Evolutionary conservation across 192 early-diverging fungal species (phyloP), one percentile per base, ranked within the genome.

Genomic region (Rhizoclosmatium sp.): DNA sequence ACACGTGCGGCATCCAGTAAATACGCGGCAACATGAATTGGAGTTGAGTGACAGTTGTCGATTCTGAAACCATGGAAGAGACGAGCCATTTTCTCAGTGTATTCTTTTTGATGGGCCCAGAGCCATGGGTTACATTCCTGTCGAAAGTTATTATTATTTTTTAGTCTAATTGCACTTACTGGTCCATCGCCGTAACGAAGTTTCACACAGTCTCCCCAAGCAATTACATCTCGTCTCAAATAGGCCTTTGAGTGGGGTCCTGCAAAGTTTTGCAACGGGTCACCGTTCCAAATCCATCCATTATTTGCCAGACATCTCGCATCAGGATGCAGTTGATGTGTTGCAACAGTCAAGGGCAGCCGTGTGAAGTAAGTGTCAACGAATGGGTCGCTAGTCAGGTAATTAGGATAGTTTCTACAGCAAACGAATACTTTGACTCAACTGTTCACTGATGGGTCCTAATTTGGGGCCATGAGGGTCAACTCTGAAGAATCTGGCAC

Each of bases 181-280:
- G 93, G 93, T 21, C 83, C 74, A 54, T 87, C 81, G 49, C 98
- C 98, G 82, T 98, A 99, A 61, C 97, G 92, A 54, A 99, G 89
- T 77, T 99, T 99, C 41, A 99, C 97, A 82, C 98, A 99, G 85
- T 99, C 98, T 40, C 97, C 95, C 98, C 98, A 99, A 14, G 96
- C 91, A 80, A 99, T 99, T 12, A 99, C 97, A 76, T 97, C 94
- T 64, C 98, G 93, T 41, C 91, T 89, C 54, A 99, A 82, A 79
- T 99, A 99, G 1, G 97, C 94, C 78, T 92, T 91, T 3, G 95
- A 96, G 48, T 86, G 87, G 5, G 90, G 86, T 9, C 93, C 93
- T 3, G 97, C 97, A 92, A 99, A 99, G 84, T 99, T 96, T 44
- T 91, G 82, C 44, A 99, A 80, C 5, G 96, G 97, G 75, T 97